Conservation (phyloP, 2,329 filamentous ascomycete genomes). For the Gliomastix tumulicola region DNA sequence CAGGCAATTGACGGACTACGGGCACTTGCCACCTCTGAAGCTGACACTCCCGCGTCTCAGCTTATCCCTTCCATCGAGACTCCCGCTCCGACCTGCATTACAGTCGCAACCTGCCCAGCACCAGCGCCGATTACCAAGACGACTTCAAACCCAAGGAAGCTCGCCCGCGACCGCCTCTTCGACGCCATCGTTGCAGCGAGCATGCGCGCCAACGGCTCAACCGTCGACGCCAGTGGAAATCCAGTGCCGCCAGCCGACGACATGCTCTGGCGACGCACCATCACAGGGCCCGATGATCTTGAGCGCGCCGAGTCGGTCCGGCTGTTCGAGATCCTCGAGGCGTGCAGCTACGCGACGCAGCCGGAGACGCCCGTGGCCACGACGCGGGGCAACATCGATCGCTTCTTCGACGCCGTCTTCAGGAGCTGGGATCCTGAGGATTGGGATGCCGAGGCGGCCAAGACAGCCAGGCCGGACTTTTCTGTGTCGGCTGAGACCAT, state of each 20-base stretch:
- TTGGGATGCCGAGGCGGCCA: slow-evolving; percentile 4
- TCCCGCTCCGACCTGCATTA: too few species aligned
- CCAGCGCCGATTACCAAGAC: too few species aligned
- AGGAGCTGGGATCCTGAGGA: slow-evolving; percentile 10
- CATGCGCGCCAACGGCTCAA: too few species aligned
- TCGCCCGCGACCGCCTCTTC: slow-evolving; percentile 2
- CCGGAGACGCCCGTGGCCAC: slow-evolving; percentile 9
- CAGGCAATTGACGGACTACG: too few species aligned
- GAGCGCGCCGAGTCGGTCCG: slow-evolving; percentile 16
- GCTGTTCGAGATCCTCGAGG: slow-evolving; percentile 23
- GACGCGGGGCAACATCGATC: slow-evolving; percentile 20
- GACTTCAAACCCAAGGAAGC: too few species aligned
- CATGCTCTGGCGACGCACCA: too few species aligned
- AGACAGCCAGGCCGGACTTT: slow-evolving; percentile 19
- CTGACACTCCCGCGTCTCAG: too few species aligned
- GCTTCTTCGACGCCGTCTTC: slow-evolving; percentile 21
- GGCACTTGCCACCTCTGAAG: too few species aligned
- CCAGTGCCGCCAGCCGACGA: too few species aligned
- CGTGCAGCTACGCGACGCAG: slow-evolving; percentile 18
- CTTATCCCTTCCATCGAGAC: too few species aligned
- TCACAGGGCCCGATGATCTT: slow-evolving; percentile 15
- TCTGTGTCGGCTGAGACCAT: slow-evolving; percentile 15
- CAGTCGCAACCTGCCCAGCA: too few species aligned
- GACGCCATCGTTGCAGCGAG: slow-evolving; percentile 6
- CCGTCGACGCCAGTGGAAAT: too few species aligned